A percentile compares a stretch with the other conserved stretches of the same genome.
phyloP scores from a whole-genome alignment of 2,329 filamentous ascomycete genomes.

The Aspergillus flavus region DNA sequence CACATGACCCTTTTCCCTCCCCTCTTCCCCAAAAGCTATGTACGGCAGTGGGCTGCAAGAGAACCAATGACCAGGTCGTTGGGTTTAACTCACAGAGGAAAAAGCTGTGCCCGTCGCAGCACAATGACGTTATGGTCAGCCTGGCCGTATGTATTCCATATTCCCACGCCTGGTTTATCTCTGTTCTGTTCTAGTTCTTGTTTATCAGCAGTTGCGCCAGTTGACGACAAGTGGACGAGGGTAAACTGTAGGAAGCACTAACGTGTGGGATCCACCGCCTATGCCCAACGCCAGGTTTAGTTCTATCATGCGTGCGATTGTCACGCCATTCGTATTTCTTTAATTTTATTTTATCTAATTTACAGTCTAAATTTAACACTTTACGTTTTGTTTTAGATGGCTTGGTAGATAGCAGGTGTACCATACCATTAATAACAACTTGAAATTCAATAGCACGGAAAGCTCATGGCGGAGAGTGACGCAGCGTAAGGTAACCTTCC shows the following conservation, averaged over 20 bases:
- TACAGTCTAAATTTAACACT: neutral
- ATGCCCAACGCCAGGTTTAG: neutral
- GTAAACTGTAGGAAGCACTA: neutral
- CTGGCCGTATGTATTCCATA: neutral
- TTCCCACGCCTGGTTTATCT: neutral
- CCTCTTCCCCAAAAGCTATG: neutral
- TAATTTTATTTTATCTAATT: slow-evolving; percentile 7
- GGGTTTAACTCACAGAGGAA: slow-evolving; percentile 10
- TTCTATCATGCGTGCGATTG: neutral
- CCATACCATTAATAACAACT: neutral
- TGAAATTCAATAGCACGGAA: neutral
- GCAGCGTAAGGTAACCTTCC: neutral
- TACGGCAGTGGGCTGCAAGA: slow-evolving; percentile 1
- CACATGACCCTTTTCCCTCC: slow-evolving; percentile 18
- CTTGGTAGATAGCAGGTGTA: neutral
- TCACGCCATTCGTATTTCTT: slow-evolving; percentile 10
- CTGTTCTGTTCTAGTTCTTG: neutral
- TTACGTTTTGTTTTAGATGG: neutral
- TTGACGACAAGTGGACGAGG: neutral
- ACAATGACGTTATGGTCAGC: slow-evolving; percentile 4
- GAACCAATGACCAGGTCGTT: slow-evolving; percentile 24
- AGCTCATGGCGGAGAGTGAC: neutral
- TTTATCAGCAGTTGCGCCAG: neutral
- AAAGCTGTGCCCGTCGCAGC: neutral
- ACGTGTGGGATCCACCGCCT: neutral